Conservation (phyloP, 1,139 yeast species). For the Yamadazyma atmosphaerica region DNA sequence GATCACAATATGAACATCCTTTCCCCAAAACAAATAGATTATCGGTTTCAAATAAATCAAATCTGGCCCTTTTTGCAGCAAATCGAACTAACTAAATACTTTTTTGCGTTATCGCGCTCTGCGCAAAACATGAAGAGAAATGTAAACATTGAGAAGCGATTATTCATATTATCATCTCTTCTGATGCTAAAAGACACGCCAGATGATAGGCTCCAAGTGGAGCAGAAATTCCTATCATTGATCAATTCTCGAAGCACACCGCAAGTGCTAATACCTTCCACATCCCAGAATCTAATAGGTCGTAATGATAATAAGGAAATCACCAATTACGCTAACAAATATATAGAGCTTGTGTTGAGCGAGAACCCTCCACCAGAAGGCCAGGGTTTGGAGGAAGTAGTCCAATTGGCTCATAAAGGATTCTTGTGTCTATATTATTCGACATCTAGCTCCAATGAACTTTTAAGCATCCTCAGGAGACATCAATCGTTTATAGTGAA, state of each 20-base stretch:
- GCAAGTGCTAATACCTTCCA: background rate
- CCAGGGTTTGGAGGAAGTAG: background rate
- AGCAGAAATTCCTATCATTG: constrained; percentile 5
- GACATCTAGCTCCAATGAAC: background rate
- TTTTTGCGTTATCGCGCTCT: background rate
- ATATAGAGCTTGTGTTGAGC: background rate
- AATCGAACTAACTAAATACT: background rate
- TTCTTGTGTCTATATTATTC: constrained; percentile 11
- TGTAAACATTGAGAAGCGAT: constrained; percentile 1
- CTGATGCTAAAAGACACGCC: background rate
- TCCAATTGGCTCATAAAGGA: constrained; percentile 6
- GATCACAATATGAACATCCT: too few relatives aligned
- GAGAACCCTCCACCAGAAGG: background rate
- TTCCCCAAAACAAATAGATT: too few relatives aligned
- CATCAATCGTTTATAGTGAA: constrained; percentile 23
- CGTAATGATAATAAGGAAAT: constrained; percentile 3
- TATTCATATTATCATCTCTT: too few relatives aligned
- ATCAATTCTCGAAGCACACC: background rate
- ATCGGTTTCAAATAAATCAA: too few relatives aligned
- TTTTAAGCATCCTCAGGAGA: constrained; percentile 2
- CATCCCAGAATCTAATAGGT: constrained; percentile 4
- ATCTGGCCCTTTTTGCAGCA: background rate
- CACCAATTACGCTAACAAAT: constrained; percentile 5
- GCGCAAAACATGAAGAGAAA: background rate
- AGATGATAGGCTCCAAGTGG: background rate